Evolutionary conservation across 805 yeast species (phyloP).

Genomic region (Wickerhamiella dianesei): DNA sequence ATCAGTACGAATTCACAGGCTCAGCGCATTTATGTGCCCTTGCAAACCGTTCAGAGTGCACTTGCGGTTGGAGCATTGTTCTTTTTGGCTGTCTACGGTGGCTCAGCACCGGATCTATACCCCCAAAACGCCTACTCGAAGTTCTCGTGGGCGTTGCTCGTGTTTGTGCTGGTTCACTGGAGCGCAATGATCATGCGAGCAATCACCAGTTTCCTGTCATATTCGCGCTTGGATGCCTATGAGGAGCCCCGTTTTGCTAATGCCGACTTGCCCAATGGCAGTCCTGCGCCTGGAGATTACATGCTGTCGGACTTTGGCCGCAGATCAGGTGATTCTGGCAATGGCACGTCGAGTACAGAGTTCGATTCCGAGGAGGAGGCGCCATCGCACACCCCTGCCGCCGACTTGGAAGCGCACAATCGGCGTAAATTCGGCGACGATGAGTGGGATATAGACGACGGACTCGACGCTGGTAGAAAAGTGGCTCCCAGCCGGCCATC

Average conservation of each 20-base stretch:
- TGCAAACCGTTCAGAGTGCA: slow-evolving; percentile 37
- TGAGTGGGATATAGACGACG: background rate
- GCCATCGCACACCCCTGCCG: slow-evolving; percentile 2
- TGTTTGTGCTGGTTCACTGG: slow-evolving; percentile 42
- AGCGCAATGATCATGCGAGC: slow-evolving; percentile 22
- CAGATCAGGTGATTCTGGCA: background rate
- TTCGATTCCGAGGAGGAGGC: slow-evolving; percentile 3
- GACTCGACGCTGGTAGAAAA: background rate
- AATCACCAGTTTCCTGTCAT: slow-evolving; percentile 8
- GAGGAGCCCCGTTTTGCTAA: slow-evolving; percentile 13
- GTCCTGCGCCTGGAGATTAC: background rate
- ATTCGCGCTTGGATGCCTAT: slow-evolving; percentile 4
- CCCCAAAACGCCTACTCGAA: slow-evolving; percentile 62
- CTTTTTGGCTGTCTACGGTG: slow-evolving; percentile 42
- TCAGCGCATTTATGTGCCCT: slow-evolving; percentile 40
- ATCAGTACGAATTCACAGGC: slow-evolving; percentile 45
- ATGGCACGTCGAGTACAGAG: slow-evolving; percentile 4
- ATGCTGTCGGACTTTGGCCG: background rate
- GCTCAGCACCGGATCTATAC: slow-evolving; percentile 51
- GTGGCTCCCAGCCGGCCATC: slow-evolving; percentile 6
- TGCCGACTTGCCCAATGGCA: background rate
- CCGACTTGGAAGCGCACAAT: background rate
- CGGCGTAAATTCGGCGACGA: slow-evolving; percentile 1
- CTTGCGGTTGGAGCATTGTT: slow-evolving; percentile 37
- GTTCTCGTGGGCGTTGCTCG: slow-evolving; percentile 48